Conservation (phyloP, 176 grass and related monocot genomes). For the Carex pumila region DNA sequence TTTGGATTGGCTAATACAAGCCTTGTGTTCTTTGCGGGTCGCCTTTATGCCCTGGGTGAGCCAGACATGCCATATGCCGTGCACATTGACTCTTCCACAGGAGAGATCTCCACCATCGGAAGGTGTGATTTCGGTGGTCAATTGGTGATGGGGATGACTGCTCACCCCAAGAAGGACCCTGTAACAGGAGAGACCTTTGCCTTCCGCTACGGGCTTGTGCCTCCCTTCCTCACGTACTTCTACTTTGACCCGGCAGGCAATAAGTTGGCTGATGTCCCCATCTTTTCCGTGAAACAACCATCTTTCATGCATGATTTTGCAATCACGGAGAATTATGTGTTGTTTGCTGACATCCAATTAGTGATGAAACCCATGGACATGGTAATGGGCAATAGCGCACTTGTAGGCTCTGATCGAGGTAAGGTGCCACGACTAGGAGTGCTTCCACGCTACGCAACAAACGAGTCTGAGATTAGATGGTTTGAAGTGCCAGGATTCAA, state of each 20-base stretch:
- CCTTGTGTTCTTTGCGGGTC: constrained; percentile 61
- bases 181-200: constrained; percentile 67
- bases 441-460: constrained; percentile 49
- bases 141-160: constrained; percentile 78
- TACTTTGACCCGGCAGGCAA: constrained; percentile 63
- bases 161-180: constrained; percentile 79
- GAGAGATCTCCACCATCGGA: constrained; percentile 54
- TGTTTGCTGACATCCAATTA: constrained; percentile 71
- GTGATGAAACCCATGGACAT: constrained; percentile 93
- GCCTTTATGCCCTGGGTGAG: constrained; percentile 79
- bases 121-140: constrained; percentile 58
- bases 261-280: constrained; percentile 69
- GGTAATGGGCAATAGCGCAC: constrained; percentile 43
- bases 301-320: constrained; percentile 90
- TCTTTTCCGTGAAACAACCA: constrained; percentile 65
- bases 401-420: constrained; percentile 38
- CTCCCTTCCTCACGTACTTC: constrained; percentile 87
- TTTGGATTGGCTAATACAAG: constrained; percentile 79
- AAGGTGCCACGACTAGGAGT: constrained; percentile 78
- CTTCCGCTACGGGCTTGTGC: constrained; percentile 67
- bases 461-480: constrained; percentile 86
- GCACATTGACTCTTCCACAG: constrained; percentile 34
- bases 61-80: constrained; percentile 77
- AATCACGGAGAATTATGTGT: constrained; percentile 50
- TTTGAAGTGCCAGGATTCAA: constrained; percentile 82